Evolutionary conservation across 192 early-diverging fungal genomes (phyloP), one percentile per base, ranked within the genome.

Genomic region (Backusella psychrophila): DNA sequence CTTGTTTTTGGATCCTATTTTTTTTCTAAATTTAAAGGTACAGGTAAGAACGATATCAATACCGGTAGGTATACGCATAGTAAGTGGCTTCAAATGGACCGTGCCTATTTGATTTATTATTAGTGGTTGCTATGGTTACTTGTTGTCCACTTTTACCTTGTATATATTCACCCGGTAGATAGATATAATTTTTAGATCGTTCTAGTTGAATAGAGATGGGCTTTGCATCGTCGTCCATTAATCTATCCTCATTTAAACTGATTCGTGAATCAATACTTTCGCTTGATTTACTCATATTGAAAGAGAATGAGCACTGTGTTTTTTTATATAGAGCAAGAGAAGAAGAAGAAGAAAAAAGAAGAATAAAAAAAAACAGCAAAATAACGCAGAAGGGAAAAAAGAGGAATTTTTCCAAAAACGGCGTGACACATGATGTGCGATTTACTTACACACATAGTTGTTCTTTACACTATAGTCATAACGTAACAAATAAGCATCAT

Each of bases 151-250:
- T 2, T 21, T 0, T 68, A 69, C 68, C 68, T 23, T 69, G 68
- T 38, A 69, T 69, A 4, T 26, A 23, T 69, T 69, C 68, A 23
- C 68, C 68, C 9, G 68, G 68, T 23, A 69, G 68, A 38, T 69
- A 69, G 2, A 38, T 39, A 21, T 69, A 21, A 14, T 12, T 69
- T 69, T 38, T 17, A 21, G 35, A 38, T 23, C 21, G 68, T 39
- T 41, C 68, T 15, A 69, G n/a, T 38, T 69, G n/a, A 23, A 69
- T 69, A 0, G 68, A 69, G 68, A 69, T 69, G 68, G 68, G 68
- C 11, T 35, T 69, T 12, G 56, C 56, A 26, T 63, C 56, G 26
- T 63, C 56, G 56, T 63, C 53, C 19, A 21, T 0, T n/a, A 56
- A 56, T 56, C 53, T 56, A 23, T 56, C 56, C 26, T 63, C 56